These are phyloP conservation scores for Annona cherimola DNA, from an alignment of 164 flowering plant species.

Conservation along the genomic window DNA sequence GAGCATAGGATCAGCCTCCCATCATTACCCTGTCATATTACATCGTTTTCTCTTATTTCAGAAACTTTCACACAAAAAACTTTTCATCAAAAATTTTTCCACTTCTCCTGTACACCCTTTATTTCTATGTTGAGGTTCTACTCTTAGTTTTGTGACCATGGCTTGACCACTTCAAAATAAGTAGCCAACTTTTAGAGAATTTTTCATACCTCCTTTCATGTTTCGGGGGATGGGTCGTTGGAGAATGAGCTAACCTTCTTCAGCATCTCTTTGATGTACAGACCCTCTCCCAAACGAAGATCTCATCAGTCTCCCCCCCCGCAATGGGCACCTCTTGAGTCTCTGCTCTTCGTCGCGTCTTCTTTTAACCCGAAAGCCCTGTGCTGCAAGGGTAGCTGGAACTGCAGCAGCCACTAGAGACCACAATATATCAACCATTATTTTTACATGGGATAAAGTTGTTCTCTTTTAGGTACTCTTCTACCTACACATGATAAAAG, in stretches of 20 bases:
- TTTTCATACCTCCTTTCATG: constrained; percentile 22
- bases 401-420: constrained; percentile 53
- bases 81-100: too few species aligned
- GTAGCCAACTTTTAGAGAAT: too few species aligned
- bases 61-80: too few species aligned
- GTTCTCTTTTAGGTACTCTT: too few species aligned
- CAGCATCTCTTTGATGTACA: constrained; percentile 90
- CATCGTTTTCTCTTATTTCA: too few species aligned
- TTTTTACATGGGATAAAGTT: background rate
- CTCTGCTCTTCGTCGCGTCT: constrained; percentile 61
- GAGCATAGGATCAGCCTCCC: too few species aligned
- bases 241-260: constrained; percentile 83
- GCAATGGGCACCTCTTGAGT: constrained; percentile 35
- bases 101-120: too few species aligned
- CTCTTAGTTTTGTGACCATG: too few species aligned
- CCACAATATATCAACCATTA: constrained; percentile 88
- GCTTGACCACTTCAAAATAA: too few species aligned
- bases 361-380: constrained; percentile 56
- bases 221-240: constrained; percentile 75
- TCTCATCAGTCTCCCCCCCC: constrained; percentile 74
- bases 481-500: too few species aligned
- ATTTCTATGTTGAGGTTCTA: too few species aligned
- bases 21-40: too few species aligned
- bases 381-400: constrained; percentile 65
- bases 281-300: constrained; percentile 89